Base-by-base conservation (phyloP, 2,329 filamentous ascomycete species). In the Cyphellophora europaea region DNA sequence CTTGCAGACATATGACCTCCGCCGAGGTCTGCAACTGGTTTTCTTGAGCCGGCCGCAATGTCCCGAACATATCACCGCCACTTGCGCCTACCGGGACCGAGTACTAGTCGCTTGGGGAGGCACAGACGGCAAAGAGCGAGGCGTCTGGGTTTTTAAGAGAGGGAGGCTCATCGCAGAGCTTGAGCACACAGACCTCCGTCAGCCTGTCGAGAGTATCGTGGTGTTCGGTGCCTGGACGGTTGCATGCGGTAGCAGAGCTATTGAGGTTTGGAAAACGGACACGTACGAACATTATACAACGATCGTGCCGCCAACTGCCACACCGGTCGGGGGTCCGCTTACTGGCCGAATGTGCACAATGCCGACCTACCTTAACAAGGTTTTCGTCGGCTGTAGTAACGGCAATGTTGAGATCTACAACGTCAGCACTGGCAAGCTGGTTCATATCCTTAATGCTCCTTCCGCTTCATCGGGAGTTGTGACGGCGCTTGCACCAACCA, bases 321-420 rank as follows among this genome's bases (percentile, higher is more conserved):
- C 72, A 40, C 65, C 72, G 1, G 62, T 69, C 2, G 64, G 63
- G 42, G 66, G 74, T 19, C 66, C 79, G 46, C 76, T 95, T 38
- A 86, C 82, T 0, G 83, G 83, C 15, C 77, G 80, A 32, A 72
- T 94, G 48, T 82, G 78, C 54, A 93, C 76, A 51, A 86, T 96
- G 80, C 88, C 89, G 2, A 96, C 91, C 0, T 93, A 87, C 58
- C 62, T 98, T 41, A 98, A 98, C 68, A 98, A 98, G 61, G 74
- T 98, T 29, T 86, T 96, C 46, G 82, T 86, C 3, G 93, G 86
- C 6, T 79, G 86, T 50, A 74, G 74, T 44, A 87, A 98, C 56
- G 91, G 91, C 5, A 82, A 79, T 57, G 79, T 95, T 6, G 91
- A 98, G 54, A 93, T 98, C 33, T 98, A 91, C 89, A 98, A 98